A percentile compares a stretch with the other conserved stretches of the same genome.
Evolutionary conservation across 148 eudicot genomes (phyloP).

Genomic region (Rheum nobile): DNA sequence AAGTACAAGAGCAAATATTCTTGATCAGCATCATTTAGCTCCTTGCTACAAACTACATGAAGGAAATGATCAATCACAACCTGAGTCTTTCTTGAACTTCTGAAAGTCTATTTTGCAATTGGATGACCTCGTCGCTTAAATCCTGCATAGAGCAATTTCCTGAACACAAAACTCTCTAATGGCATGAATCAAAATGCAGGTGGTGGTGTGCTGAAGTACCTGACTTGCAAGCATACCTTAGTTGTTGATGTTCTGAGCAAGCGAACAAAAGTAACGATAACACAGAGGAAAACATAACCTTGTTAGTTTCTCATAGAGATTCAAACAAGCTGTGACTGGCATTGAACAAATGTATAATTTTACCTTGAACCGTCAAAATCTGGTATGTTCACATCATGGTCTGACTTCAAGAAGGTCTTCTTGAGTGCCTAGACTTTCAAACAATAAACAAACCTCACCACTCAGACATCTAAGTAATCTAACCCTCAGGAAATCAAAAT

Average conservation of each 20-base stretch:
- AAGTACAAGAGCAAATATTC: background rate
- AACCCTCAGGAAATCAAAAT: background rate
- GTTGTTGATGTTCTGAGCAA: conserved; percentile 33
- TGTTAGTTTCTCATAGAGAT: conserved; percentile 2
- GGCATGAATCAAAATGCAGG: conserved; percentile 8
- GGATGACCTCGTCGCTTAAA: conserved; percentile 25
- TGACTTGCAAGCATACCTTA: conserved; percentile 34
- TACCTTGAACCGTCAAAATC: conserved; percentile 41
- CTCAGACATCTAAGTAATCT: conserved; percentile 11
- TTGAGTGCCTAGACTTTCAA: conserved; percentile 46
- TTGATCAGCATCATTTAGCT: background rate
- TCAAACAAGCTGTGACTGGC: background rate
- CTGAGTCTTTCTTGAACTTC: conserved; percentile 35
- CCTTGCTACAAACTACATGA: background rate
- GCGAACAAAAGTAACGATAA: conserved; percentile 4
- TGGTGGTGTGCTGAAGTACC: conserved; percentile 13
- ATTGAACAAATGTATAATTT: background rate
- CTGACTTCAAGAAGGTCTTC: conserved; percentile 48
- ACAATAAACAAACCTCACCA: conserved; percentile 17
- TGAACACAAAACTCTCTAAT: conserved; percentile 9
- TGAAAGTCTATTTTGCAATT: conserved; percentile 29
- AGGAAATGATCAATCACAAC: conserved; percentile 12
- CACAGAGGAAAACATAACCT: background rate
- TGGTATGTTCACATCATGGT: conserved; percentile 50
- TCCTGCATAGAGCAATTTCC: conserved; percentile 25